These are phyloP conservation scores for Penicillium sp. DNA, from an alignment of 2,329 filamentous ascomycete species.

Conservation along the genomic window DNA sequence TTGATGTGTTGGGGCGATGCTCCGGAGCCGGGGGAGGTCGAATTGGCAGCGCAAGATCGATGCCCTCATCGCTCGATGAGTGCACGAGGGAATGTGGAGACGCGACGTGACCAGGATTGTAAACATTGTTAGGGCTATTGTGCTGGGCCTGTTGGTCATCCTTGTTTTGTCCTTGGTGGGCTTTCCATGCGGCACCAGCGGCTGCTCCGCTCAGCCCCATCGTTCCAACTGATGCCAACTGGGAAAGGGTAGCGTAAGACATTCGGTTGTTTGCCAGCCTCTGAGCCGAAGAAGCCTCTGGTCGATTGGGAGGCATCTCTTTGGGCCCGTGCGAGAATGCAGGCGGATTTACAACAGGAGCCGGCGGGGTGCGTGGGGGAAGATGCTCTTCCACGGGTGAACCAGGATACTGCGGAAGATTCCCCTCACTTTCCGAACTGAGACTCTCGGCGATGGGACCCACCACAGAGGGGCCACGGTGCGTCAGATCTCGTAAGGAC, in stretches of 20 bases:
- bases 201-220: conserved; percentile 42
- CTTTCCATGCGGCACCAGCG: conserved; percentile 36
- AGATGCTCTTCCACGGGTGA: conserved; percentile 36
- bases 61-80: conserved; percentile 17
- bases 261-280: conserved; percentile 78
- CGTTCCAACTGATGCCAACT: conserved; percentile 68
- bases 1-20: conserved; percentile 17
- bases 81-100: conserved; percentile 6
- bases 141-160: conserved; percentile 10
- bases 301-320: conserved; percentile 64
- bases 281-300: conserved; percentile 71
- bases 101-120: not conserved
- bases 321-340: conserved; percentile 73
- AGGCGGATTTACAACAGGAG: conserved; percentile 74
- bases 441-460: conserved; percentile 35
- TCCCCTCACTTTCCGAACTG: conserved; percentile 41
- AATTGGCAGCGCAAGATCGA: conserved; percentile 26
- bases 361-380: conserved; percentile 58
- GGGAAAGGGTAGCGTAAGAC: conserved; percentile 73
- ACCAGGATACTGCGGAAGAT: conserved; percentile 15
- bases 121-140: not conserved
- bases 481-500: conserved; percentile 36
- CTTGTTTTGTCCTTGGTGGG: conserved; percentile 22
- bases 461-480: conserved; percentile 22
- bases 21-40: conserved; percentile 22